A percentile compares a stretch with the other conserved stretches of the same genome.
Conservation (phyloP, 2,329 filamentous ascomycete genomes). For the Lasiodiplodia citricola region DNA sequence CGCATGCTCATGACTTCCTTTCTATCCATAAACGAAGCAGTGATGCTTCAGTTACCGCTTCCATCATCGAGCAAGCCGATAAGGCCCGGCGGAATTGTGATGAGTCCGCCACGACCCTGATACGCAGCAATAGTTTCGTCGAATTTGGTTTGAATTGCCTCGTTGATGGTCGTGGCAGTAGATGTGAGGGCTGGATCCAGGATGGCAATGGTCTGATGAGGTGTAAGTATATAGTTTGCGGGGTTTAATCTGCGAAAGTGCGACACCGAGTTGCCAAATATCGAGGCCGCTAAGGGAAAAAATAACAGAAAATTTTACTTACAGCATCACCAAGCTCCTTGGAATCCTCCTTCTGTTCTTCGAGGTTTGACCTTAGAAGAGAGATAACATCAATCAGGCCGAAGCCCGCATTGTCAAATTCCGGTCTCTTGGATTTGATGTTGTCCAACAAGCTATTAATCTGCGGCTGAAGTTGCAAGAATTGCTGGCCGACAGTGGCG, state of each 20-base stretch:
- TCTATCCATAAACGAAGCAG: no score
- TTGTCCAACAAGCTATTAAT: conserved; percentile 20
- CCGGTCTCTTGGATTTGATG: conserved; percentile 14
- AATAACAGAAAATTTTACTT: not conserved
- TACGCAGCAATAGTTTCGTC: not conserved
- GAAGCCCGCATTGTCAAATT: conserved; percentile 8
- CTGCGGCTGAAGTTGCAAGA: conserved; percentile 4
- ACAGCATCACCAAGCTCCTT: conserved; percentile 12
- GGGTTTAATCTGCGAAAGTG: not conserved
- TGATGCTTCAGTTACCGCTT: no score
- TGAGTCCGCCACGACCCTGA: not conserved
- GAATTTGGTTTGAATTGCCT: conserved; percentile 9
- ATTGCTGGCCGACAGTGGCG: conserved; percentile 14
- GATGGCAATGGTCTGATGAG: not conserved
- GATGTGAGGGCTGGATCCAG: conserved; percentile 4
- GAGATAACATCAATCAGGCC: conserved; percentile 15
- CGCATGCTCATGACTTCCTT: no score
- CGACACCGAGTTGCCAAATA: not conserved
- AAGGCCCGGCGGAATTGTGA: not conserved
- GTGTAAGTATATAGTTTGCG: not conserved
- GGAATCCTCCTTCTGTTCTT: not conserved
- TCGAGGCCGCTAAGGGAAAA: not conserved
- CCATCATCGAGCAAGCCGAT: not conserved
- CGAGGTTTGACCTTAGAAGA: conserved; percentile 3
- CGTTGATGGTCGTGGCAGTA: not conserved